phyloP scores from a whole-genome alignment of 345 rosid genomes.

The Populus nigra region DNA sequence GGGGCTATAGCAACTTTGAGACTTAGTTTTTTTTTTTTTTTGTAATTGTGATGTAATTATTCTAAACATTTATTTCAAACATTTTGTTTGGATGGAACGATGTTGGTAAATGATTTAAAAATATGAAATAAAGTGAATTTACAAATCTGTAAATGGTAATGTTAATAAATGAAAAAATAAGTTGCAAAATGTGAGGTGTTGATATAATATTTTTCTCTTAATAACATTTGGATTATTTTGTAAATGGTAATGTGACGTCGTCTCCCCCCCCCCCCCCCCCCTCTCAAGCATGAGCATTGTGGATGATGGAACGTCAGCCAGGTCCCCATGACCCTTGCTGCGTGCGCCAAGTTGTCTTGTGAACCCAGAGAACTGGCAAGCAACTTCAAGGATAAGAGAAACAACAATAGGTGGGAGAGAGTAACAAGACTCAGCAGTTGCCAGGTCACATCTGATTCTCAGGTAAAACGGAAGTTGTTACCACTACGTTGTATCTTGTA shows the following conservation, averaged over 20 bases:
- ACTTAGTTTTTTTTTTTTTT: too few species aligned
- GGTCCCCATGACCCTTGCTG: neutral
- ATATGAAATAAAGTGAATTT: neutral
- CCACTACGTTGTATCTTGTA: neutral
- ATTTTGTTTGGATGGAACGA: neutral
- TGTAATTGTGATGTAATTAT: too few species aligned
- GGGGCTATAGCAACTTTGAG: too few species aligned
- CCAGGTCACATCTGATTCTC: neutral
- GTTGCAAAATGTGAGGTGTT: too few species aligned
- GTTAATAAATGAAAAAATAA: too few species aligned
- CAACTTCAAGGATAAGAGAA: neutral
- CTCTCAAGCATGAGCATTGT: neutral
- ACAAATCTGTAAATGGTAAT: neutral
- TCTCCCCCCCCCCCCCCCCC: neutral
- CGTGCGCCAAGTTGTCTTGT: too few species aligned
- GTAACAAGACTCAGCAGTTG: neutral
- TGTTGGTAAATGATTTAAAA: too few species aligned
- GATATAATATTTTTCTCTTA: neutral
- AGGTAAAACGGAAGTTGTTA: neutral
- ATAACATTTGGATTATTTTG: neutral
- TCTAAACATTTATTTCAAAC: neutral
- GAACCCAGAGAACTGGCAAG: too few species aligned
- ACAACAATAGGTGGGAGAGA: neutral
- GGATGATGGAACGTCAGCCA: neutral
- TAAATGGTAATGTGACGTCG: too few species aligned